These are phyloP conservation scores for Dinochytrium kinnereticum DNA, from an alignment of 371 early-diverging fungal genomes.

Conservation along the genomic window DNA sequence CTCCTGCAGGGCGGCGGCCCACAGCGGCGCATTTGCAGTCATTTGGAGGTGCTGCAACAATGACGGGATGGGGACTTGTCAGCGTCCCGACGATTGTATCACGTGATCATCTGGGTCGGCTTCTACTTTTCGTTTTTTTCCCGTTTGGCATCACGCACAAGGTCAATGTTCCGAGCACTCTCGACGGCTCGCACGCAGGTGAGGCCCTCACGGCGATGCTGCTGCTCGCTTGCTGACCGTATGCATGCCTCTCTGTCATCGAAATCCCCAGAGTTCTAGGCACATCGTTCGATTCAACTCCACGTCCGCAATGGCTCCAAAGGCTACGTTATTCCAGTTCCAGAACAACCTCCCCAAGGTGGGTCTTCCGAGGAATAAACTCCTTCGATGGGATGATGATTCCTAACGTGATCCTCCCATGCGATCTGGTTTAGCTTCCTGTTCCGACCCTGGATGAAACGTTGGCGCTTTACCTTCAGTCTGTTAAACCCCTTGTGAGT, in stretches of 20 bases:
- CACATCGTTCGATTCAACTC: background rate
- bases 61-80: too few species aligned
- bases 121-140: background rate
- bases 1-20: background rate
- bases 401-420: background rate
- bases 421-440: constrained; percentile 35
- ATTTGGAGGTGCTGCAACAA: too few species aligned
- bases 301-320: constrained; percentile 2
- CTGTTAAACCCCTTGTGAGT: constrained; percentile 76
- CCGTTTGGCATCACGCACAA: too few species aligned
- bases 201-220: background rate
- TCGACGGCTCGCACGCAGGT: too few species aligned
- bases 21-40: background rate
- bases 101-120: too few species aligned
- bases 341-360: constrained; percentile 27
- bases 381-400: too few species aligned
- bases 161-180: too few species aligned
- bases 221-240: background rate
- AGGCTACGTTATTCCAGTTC: constrained; percentile 14
- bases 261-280: background rate
- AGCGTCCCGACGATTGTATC: too few species aligned
- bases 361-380: too few species aligned
- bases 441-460: constrained; percentile 88
- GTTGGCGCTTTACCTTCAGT: constrained; percentile 74
- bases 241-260: background rate